phyloP scores from a whole-genome alignment of 495 filamentous ascomycete genomes.

The Parachaetomium inaequale region DNA sequence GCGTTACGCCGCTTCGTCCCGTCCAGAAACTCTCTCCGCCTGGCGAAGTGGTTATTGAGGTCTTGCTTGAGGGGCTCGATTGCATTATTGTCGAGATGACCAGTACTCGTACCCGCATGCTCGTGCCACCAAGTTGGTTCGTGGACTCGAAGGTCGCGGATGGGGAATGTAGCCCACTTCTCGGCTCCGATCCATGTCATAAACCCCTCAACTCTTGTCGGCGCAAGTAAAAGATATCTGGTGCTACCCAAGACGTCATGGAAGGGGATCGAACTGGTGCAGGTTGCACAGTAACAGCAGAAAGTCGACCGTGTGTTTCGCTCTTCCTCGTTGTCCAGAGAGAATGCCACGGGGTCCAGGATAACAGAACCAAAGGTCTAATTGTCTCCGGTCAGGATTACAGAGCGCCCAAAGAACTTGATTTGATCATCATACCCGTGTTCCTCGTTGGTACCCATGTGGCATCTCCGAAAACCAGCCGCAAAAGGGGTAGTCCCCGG shows the following conservation, averaged over 20 bases:
- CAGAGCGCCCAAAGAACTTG: background rate
- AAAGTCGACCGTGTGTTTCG: background rate
- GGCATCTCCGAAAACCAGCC: background rate
- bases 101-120: background rate
- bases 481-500: background rate
- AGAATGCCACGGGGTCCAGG: background rate
- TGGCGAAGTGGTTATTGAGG: background rate
- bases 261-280: background rate
- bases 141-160: background rate
- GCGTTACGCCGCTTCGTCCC: background rate
- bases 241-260: background rate
- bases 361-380: background rate
- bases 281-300: background rate
- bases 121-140: background rate
- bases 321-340: background rate
- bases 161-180: background rate
- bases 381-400: background rate
- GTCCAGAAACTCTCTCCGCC: background rate
- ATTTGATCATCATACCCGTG: background rate
- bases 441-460: background rate
- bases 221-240: conserved; percentile 2
- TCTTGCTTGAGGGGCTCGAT: background rate
- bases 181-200: background rate
- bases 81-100: background rate
- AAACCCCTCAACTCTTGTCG: background rate